Base-by-base conservation (phyloP, 352 stramenopile species). In the Phytophthora macrochlamydospora region DNA sequence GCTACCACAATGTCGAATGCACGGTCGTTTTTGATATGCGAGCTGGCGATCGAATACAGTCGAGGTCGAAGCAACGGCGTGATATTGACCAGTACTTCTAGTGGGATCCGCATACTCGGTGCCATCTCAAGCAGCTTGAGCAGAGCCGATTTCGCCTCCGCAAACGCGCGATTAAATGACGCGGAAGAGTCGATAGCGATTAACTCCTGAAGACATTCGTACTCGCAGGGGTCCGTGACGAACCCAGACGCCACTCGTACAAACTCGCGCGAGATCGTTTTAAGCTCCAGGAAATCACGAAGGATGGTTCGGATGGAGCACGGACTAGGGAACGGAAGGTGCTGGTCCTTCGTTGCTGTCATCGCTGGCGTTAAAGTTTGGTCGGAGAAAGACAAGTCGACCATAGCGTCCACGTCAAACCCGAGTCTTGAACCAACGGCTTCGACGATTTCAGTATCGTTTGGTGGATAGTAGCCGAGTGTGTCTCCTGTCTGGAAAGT, bases 11-110 rank as follows among this genome's bases (percentile, higher is more conserved):
- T 72, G 46, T 98, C 90, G 35, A 98, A 85, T 3, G 76, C 71
- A 2, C 76, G 80, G 3, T 92, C 83, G 71, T 30, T 89, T 63
- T 45, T 62, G 64, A 12, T 81, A 74, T n/a, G 51, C 9, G 90
- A 98, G 1, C 90, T 98, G 1, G 91, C 87, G 59, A 99, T 98
- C 1, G 95, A 98, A 72, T 98, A 99, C 51, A 95, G 90, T 1
- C 96, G 81, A 7, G 96, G 93, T 59, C 97, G 88, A 31, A 98
- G 80, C 28, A 85, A 68, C 12, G 92, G 91, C 33, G 86, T 80
- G 29, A 98, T 63, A 56, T 94, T 83, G 48, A 85, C 75, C 14
- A 99, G 81, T 28, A 98, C 92, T 44, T 74, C 65, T n/a, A 83
- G 74, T 0, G 75, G 70, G 11, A 85, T 79, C 14, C 52, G 45